phyloP scores from a whole-genome alignment of 495 filamentous ascomycete genomes.

The Apiosordaria backusii region DNA sequence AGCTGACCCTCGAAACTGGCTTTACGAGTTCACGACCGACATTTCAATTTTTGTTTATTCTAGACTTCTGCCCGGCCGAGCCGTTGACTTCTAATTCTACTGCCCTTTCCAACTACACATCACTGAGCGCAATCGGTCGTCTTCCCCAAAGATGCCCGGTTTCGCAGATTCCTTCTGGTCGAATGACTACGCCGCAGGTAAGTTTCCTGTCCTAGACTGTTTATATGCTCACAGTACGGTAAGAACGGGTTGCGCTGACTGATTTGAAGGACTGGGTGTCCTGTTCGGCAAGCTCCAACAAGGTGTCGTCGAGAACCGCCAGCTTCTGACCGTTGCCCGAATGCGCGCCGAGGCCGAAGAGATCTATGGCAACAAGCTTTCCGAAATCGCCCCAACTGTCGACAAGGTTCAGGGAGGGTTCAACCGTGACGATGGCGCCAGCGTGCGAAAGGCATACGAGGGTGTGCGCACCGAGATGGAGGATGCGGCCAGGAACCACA shows the following conservation, averaged over 20 bases:
- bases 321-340: constrained; percentile 83
- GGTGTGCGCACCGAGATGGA: constrained; percentile 93
- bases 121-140: constrained; percentile 15
- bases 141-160: constrained; percentile 59
- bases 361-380: constrained; percentile 74
- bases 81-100: neutral
- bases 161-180: constrained; percentile 97
- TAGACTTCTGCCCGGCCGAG: neutral
- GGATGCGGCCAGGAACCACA: constrained; percentile 83
- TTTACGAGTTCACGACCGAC: constrained; percentile 1
- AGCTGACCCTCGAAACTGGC: neutral
- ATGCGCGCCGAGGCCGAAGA: constrained; percentile 97
- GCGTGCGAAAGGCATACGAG: constrained; percentile 94
- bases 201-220: constrained; percentile 24
- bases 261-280: constrained; percentile 71
- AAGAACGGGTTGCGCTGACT: constrained; percentile 23
- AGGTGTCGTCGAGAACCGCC: constrained; percentile 90
- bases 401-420: constrained; percentile 86
- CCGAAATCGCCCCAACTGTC: constrained; percentile 76
- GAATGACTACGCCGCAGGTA: constrained; percentile 84
- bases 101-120: neutral
- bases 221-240: constrained; percentile 1
- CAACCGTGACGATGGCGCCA: constrained; percentile 89
- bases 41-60: neutral
- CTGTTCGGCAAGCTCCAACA: constrained; percentile 97